phyloP scores from a whole-genome alignment of 768 basidiomycete genomes.

The Boletus reticuloceps region DNA sequence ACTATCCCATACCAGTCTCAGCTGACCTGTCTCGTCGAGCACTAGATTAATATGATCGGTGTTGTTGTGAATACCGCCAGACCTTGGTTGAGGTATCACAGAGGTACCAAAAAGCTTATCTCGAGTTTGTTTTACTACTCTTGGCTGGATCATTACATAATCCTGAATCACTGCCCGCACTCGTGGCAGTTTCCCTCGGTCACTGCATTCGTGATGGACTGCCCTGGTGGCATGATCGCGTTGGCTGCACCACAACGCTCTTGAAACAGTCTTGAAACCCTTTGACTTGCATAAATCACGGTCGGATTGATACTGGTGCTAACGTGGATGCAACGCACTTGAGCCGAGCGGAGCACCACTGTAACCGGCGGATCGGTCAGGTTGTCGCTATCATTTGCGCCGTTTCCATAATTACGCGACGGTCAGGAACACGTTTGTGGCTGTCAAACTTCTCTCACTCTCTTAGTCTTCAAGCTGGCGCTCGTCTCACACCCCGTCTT shows the following conservation, averaged over 20 bases:
- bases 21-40: too few species aligned
- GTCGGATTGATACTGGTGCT: too few species aligned
- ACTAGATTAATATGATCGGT: too few species aligned
- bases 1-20: too few species aligned
- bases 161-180: too few species aligned
- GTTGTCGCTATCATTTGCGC: neutral
- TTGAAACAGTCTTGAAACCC: neutral
- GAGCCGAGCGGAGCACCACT: neutral
- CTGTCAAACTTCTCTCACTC: constrained; percentile 16
- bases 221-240: too few species aligned
- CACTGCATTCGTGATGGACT: constrained; percentile 2
- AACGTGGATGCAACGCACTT: too few species aligned
- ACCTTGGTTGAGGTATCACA: too few species aligned
- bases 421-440: constrained; percentile 14
- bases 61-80: too few species aligned
- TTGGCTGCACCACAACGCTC: too few species aligned
- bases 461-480: constrained; percentile 4
- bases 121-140: neutral
- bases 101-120: neutral
- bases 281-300: too few species aligned
- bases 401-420: constrained; percentile 18
- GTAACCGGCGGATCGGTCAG: neutral
- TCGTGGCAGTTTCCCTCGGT: neutral
- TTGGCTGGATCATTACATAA: neutral
- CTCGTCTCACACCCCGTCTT: constrained; percentile 2